phyloP scores from a whole-genome alignment of 140 eudicot species.

The Cichorium intybus region DNA sequence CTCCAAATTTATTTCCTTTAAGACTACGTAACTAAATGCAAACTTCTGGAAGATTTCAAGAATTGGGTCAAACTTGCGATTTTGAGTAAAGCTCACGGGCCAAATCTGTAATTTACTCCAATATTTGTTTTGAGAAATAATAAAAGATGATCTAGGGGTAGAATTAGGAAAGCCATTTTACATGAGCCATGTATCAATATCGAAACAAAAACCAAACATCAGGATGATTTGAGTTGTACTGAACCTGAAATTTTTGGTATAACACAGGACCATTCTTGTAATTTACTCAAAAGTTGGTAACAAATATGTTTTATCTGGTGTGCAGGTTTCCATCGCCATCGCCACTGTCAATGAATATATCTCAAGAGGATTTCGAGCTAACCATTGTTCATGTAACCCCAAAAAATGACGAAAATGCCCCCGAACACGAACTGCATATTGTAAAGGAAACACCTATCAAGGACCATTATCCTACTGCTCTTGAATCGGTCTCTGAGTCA shows the following conservation, averaged over 20 bases:
- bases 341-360: conserved; percentile 23
- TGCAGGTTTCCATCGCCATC: conserved; percentile 52
- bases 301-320: not conserved
- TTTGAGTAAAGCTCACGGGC: not conserved
- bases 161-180: too few relatives aligned
- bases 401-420: not conserved
- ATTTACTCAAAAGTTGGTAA: not conserved
- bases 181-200: not conserved
- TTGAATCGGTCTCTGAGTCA: conserved; percentile 44
- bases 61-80: not conserved
- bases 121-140: too few relatives aligned
- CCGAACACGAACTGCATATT: conserved; percentile 36
- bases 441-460: conserved; percentile 58
- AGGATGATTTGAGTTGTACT: not conserved
- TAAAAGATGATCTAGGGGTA: too few relatives aligned
- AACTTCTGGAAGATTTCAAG: too few relatives aligned
- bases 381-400: conserved; percentile 73
- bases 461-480: conserved; percentile 17
- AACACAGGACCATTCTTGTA: not conserved
- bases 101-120: too few relatives aligned
- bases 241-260: not conserved
- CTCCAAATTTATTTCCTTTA: too few relatives aligned
- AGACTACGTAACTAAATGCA: too few relatives aligned
- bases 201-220: not conserved
- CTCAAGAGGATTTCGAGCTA: conserved; percentile 36